Evolutionary conservation across 495 filamentous ascomycete genomes (phyloP).

Genomic region (Lophiostoma macrostomum): DNA sequence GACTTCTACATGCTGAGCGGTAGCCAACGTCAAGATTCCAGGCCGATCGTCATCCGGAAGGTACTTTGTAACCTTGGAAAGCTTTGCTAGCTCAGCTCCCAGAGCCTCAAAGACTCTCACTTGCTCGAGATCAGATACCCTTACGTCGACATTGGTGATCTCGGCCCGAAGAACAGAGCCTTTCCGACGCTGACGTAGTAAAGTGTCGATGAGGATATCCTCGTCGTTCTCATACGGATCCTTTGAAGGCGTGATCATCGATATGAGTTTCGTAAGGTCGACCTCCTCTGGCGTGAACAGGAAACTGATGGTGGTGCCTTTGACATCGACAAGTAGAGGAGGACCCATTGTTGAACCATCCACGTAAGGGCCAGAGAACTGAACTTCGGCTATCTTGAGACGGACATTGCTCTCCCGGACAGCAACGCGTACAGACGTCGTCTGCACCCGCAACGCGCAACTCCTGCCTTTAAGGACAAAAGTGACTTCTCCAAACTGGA

Average conservation of each 20-base stretch:
- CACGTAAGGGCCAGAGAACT: conserved; percentile 65
- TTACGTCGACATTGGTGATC: conserved; percentile 57
- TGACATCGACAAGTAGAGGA: conserved; percentile 53
- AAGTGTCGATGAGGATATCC: conserved; percentile 90
- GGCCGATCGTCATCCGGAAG: conserved; percentile 94
- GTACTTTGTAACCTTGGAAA: conserved; percentile 89
- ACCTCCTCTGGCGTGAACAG: conserved; percentile 66
- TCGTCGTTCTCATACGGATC: conserved; percentile 89
- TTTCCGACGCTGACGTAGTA: conserved; percentile 85
- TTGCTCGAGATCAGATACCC: conserved; percentile 56
- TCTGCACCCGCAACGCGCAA: conserved; percentile 69
- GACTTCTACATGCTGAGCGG: conserved; percentile 61
- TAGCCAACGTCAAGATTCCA: conserved; percentile 71
- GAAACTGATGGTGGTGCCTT: conserved; percentile 71
- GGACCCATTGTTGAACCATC: conserved; percentile 47
- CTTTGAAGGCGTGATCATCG: conserved; percentile 85
- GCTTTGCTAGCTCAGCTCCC: conserved; percentile 69
- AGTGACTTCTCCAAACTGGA: conserved; percentile 70
- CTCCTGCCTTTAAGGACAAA: conserved; percentile 72
- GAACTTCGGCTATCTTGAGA: conserved; percentile 70
- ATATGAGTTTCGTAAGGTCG: conserved; percentile 78
- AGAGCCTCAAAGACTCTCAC: conserved; percentile 64
- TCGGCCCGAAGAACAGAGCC: conserved; percentile 76
- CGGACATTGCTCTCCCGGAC: conserved; percentile 55
- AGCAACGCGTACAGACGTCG: conserved; percentile 76